Evolutionary conservation across 345 rosid genomes (phyloP).

Genomic region (Psidium friedrichsthalianum): DNA sequence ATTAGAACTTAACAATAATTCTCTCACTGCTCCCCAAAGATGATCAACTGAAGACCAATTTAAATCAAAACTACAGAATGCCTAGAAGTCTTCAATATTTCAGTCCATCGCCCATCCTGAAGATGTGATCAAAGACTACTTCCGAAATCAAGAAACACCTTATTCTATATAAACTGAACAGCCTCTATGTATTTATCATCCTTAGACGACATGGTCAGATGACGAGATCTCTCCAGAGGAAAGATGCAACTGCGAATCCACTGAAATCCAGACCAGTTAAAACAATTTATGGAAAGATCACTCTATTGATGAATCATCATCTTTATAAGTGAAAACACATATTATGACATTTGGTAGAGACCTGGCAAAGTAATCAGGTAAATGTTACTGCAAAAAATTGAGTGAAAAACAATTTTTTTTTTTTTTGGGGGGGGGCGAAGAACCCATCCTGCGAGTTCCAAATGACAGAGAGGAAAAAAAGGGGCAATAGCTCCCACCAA

Average conservation of each 20-base stretch:
- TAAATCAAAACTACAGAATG: neutral
- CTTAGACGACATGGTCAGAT: neutral
- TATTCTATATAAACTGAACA: neutral
- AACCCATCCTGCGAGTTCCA: neutral
- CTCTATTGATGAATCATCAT: neutral
- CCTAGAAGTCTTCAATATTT: neutral
- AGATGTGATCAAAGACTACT: neutral
- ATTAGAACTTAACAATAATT: neutral
- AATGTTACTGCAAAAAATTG: neutral
- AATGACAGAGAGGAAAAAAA: neutral
- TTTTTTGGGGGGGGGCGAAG: neutral
- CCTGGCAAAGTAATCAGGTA: neutral
- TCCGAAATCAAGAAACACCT: neutral
- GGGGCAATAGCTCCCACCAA: too few relatives aligned
- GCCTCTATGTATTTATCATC: neutral
- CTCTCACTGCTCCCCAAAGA: too few relatives aligned
- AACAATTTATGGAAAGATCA: neutral
- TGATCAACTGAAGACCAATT: neutral
- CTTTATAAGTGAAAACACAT: neutral
- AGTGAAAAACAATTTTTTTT: neutral
- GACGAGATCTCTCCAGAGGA: neutral
- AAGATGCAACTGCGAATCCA: neutral
- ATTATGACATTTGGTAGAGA: neutral
- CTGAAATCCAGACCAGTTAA: neutral
- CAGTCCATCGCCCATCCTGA: neutral